phyloP scores from a whole-genome alignment of 305 asterid genomes.

The Fraxinus baroniana region DNA sequence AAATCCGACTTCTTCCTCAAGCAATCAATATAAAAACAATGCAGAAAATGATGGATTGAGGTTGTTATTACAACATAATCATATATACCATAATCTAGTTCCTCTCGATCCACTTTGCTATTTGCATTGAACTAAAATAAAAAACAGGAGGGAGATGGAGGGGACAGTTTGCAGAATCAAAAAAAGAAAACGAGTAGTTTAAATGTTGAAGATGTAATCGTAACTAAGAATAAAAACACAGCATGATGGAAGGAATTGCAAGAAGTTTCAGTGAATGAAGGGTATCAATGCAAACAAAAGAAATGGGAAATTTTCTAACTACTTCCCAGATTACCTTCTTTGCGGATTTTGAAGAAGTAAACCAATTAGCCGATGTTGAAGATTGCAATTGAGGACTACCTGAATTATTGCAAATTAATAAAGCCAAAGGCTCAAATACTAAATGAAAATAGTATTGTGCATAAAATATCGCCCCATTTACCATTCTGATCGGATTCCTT shows the following conservation, averaged over 20 bases:
- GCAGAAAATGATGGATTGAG: not conserved
- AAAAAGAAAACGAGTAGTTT: not conserved
- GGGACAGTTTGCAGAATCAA: not conserved
- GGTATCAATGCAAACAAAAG: slow-evolving; percentile 12
- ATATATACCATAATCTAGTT: not conserved
- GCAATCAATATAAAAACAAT: not conserved
- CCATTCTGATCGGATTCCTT: slow-evolving; percentile 61
- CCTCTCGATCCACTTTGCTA: not conserved
- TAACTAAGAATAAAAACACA: slow-evolving; percentile 3
- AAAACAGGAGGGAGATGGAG: not conserved
- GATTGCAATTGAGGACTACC: slow-evolving; percentile 56
- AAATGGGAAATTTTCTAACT: slow-evolving; percentile 12
- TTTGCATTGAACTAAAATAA: not conserved
- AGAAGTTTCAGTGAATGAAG: not conserved
- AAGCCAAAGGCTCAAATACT: slow-evolving; percentile 18
- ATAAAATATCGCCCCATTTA: slow-evolving; percentile 33
- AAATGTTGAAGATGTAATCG: not conserved
- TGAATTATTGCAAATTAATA: slow-evolving; percentile 37
- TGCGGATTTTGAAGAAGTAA: slow-evolving; percentile 76
- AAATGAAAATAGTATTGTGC: not conserved
- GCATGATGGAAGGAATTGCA: not conserved
- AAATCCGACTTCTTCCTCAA: not conserved
- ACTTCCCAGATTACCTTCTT: slow-evolving; percentile 55
- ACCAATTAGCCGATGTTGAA: slow-evolving; percentile 81
- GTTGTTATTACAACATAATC: not conserved